These are phyloP conservation scores for Pseudogymnoascus sp. DNA, from an alignment of 2,329 filamentous ascomycete species.

Conservation along the genomic window DNA sequence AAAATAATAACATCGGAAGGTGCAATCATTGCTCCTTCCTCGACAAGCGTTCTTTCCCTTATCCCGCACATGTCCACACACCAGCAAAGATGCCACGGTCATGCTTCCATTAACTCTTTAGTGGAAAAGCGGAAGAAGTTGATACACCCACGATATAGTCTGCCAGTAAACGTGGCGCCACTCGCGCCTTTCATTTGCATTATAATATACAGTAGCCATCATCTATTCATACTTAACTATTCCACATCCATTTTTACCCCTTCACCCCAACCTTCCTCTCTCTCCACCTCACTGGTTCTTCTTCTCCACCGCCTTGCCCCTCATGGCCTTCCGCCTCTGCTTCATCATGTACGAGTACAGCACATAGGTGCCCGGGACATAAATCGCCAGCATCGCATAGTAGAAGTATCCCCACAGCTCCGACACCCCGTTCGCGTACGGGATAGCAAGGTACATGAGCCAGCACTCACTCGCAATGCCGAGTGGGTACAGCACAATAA, in stretches of 20 bases:
- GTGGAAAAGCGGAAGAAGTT: too few species aligned
- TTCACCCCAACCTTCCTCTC: background rate
- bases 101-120: too few species aligned
- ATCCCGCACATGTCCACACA: background rate
- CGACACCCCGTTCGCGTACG: slow-evolving; percentile 45
- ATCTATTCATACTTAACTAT: slow-evolving; percentile 9
- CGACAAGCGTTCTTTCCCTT: background rate
- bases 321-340: slow-evolving; percentile 74
- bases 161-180: background rate
- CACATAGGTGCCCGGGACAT: slow-evolving; percentile 72
- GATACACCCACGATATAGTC: too few species aligned
- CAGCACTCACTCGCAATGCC: slow-evolving; percentile 83
- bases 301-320: slow-evolving; percentile 44
- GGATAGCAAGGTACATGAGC: slow-evolving; percentile 65
- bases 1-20: background rate
- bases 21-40: background rate
- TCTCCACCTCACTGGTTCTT: slow-evolving; percentile 1
- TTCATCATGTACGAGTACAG: slow-evolving; percentile 93
- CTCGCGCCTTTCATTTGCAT: background rate
- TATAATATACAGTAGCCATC: slow-evolving; percentile 8
- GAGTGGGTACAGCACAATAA: slow-evolving; percentile 85
- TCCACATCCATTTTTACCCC: background rate
- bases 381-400: slow-evolving; percentile 60
- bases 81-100: too few species aligned
- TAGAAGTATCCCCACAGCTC: slow-evolving; percentile 50